phyloP scores from a whole-genome alignment of 768 basidiomycete species.

The Tylopilus vinaceipallidus region DNA sequence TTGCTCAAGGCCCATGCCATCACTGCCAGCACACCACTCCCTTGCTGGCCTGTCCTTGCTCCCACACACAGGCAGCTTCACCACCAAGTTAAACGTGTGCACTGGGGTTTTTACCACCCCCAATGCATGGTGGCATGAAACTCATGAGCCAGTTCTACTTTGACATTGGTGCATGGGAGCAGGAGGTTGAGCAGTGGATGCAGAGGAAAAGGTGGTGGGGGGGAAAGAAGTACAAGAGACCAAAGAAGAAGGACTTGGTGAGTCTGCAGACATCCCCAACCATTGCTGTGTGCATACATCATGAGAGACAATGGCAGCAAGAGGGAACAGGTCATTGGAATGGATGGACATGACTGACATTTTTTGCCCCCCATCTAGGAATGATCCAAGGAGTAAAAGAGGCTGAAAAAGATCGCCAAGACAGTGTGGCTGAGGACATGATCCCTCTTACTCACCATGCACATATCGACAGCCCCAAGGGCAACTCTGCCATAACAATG shows the following conservation, averaged over 20 bases:
- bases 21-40: constrained; percentile 79
- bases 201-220: constrained; percentile 49
- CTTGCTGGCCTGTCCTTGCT: constrained; percentile 40
- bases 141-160: constrained; percentile 90
- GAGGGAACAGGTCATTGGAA: constrained; percentile 14
- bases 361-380: constrained; percentile 47
- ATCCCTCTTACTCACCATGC: background rate
- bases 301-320: constrained; percentile 21
- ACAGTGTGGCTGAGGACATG: constrained; percentile 80
- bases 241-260: constrained; percentile 83
- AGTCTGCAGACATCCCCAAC: constrained; percentile 28
- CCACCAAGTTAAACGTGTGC: constrained; percentile 79
- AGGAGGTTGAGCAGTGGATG: constrained; percentile 52
- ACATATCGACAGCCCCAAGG: background rate
- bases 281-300: constrained; percentile 17
- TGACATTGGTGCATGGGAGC: constrained; percentile 78
- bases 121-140: constrained; percentile 61
- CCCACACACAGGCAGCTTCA: constrained; percentile 42
- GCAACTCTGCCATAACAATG: background rate
- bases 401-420: constrained; percentile 79
- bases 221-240: constrained; percentile 73
- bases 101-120: constrained; percentile 71
- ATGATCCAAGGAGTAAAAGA: constrained; percentile 81
- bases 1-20: constrained; percentile 68
- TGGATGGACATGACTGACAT: constrained; percentile 28